These are phyloP conservation scores for Backusella liffmaniae DNA, from an alignment of 192 early-diverging fungal genomes.

Conservation along the genomic window DNA sequence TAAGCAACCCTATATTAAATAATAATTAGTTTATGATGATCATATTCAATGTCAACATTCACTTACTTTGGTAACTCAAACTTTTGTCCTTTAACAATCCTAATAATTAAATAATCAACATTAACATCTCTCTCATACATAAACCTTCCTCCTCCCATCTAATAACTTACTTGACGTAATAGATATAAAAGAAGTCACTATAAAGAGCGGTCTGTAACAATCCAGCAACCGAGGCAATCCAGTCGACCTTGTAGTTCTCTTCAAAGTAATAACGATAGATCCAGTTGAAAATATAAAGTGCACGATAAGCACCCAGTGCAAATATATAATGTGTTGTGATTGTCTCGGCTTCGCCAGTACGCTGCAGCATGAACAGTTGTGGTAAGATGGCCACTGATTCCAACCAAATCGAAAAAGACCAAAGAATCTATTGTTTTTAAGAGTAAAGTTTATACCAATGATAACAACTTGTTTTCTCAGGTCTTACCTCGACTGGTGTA, in stretches of 20 bases:
- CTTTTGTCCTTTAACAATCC: conserved; percentile 67
- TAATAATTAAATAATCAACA: conserved; percentile 31
- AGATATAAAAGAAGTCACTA: conserved; percentile 98
- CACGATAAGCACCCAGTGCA: conserved; percentile 91
- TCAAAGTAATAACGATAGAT: conserved; percentile 74
- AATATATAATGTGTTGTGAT: conserved; percentile 99
- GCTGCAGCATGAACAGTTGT: conserved; percentile 94
- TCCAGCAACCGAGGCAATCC: conserved; percentile 87
- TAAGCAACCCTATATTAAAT: neutral
- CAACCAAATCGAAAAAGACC: conserved; percentile 97
- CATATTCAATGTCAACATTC: neutral
- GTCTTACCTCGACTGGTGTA: neutral
- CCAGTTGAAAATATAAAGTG: conserved; percentile 91
- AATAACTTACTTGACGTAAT: conserved; percentile 68
- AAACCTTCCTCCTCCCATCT: neutral
- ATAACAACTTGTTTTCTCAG: neutral
- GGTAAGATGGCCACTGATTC: conserved; percentile 97
- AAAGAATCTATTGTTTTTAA: conserved; percentile 68
- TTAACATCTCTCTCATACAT: neutral
- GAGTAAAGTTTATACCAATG: neutral
- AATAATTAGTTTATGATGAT: neutral
- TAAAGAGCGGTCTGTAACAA: conserved; percentile 94
- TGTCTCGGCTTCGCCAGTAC: conserved; percentile 97
- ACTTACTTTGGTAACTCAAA: conserved; percentile 63
- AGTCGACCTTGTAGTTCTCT: conserved; percentile 47